Percentiles rank a stretch among this genome's conserved stretches.
These are phyloP conservation scores for Jamesozyma hellenica DNA, from an alignment of 805 yeast species.

Conservation along the genomic window DNA sequence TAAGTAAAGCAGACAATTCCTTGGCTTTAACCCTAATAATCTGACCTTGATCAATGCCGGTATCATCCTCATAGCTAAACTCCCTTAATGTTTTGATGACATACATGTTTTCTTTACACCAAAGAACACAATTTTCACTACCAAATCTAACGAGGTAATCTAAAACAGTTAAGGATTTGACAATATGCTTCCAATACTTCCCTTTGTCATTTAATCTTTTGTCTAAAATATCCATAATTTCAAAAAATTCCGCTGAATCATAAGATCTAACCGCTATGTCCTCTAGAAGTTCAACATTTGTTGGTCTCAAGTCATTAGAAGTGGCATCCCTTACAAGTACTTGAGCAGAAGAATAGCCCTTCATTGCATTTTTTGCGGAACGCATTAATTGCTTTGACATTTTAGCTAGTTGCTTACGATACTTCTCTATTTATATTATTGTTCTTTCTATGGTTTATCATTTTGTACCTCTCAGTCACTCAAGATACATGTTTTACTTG, in stretches of 20 bases:
- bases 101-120: conserved; percentile 87
- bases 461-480: no score
- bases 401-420: no score
- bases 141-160: conserved; percentile 83
- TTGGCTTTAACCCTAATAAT: conserved; percentile 82
- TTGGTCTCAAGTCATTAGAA: conserved; percentile 79
- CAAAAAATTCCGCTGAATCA: conserved; percentile 64
- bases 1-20: conserved; percentile 66
- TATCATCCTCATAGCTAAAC: conserved; percentile 70
- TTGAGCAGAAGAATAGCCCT: conserved; percentile 81
- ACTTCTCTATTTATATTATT: no score
- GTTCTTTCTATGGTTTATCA: no score
- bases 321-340: conserved; percentile 87
- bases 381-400: conserved; percentile 68
- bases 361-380: conserved; percentile 63
- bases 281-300: conserved; percentile 70
- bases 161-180: conserved; percentile 76
- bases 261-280: conserved; percentile 69
- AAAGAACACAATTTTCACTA: conserved; percentile 76
- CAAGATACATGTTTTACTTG: no score
- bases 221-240: conserved; percentile 90
- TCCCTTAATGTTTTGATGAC: conserved; percentile 85
- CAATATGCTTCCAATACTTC: conserved; percentile 93
- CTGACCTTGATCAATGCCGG: conserved; percentile 77
- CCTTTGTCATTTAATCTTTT: conserved; percentile 91